These are phyloP conservation scores for Pythium myriotylum DNA, from an alignment of 352 stramenopile genomes.

Conservation along the genomic window DNA sequence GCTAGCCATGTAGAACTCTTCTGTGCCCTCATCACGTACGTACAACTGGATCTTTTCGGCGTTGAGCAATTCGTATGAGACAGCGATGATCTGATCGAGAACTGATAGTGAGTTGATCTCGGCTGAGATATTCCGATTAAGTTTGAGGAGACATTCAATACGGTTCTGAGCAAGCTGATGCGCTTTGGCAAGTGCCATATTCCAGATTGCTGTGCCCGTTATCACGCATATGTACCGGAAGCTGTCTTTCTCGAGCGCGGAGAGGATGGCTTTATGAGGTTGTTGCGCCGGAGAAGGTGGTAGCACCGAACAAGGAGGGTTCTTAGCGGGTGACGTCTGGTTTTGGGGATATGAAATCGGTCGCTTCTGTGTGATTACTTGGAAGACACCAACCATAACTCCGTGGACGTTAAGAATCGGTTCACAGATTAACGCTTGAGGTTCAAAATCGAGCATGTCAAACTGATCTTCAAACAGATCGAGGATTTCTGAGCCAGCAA, in stretches of 20 bases:
- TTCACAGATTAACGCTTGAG: conserved; percentile 51
- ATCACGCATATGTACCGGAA: conserved; percentile 46
- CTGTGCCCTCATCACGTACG: conserved; percentile 37
- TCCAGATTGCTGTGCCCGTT: conserved; percentile 44
- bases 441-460: conserved; percentile 67
- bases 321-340: no score
- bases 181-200: conserved; percentile 36
- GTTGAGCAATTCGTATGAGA: conserved; percentile 44
- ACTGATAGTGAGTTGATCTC: conserved; percentile 37
- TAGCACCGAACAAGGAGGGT: no score
- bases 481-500: conserved; percentile 51
- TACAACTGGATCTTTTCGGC: conserved; percentile 40
- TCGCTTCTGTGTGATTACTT: conserved; percentile 54
- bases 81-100: conserved; percentile 42
- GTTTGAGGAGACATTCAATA: conserved; percentile 41
- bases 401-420: conserved; percentile 72
- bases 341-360: not conserved
- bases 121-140: conserved; percentile 44
- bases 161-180: conserved; percentile 37
- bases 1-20: conserved; percentile 33
- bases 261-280: conserved; percentile 26
- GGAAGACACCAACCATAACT: conserved; percentile 58
- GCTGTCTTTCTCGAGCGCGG: conserved; percentile 37
- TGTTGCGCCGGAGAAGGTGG: no score
- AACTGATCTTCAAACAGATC: conserved; percentile 72